These are phyloP conservation scores for Glarea lozoyensis DNA, from an alignment of 495 filamentous ascomycete genomes.

Conservation along the genomic window DNA sequence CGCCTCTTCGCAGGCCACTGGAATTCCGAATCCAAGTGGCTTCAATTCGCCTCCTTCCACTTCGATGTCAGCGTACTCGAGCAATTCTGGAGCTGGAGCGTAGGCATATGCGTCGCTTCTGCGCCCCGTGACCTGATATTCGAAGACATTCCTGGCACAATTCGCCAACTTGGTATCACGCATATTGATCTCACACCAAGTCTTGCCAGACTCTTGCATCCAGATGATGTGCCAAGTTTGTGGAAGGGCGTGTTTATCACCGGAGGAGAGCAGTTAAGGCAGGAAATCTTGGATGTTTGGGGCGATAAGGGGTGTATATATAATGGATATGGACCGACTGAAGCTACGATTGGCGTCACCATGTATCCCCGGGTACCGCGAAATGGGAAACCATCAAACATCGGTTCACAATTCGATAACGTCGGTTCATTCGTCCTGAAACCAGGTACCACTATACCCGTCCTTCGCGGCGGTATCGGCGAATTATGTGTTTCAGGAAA, in stretches of 20 bases:
- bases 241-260: constrained; percentile 68
- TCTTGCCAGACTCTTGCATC: constrained; percentile 50
- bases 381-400: constrained; percentile 72
- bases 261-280: constrained; percentile 61
- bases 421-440: constrained; percentile 74
- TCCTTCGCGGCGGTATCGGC: constrained; percentile 70
- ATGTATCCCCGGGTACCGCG: constrained; percentile 64
- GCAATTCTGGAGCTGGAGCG: constrained; percentile 84
- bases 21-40: constrained; percentile 60
- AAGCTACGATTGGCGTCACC: constrained; percentile 81
- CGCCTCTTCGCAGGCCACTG: constrained; percentile 60
- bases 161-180: constrained; percentile 64
- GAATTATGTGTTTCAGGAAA: constrained; percentile 83
- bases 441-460: constrained; percentile 56
- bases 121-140: constrained; percentile 71
- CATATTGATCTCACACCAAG: constrained; percentile 78
- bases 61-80: constrained; percentile 85
- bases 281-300: constrained; percentile 66
- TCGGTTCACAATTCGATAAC: constrained; percentile 74
- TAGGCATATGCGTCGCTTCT: constrained; percentile 70
- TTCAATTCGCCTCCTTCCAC: constrained; percentile 84
- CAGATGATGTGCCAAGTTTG: constrained; percentile 58
- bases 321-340: constrained; percentile 78
- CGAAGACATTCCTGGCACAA: constrained; percentile 62
- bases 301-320: constrained; percentile 55